Base-by-base conservation (phyloP, 2,329 filamentous ascomycete genomes). In the Hypoxylon sp. region DNA sequence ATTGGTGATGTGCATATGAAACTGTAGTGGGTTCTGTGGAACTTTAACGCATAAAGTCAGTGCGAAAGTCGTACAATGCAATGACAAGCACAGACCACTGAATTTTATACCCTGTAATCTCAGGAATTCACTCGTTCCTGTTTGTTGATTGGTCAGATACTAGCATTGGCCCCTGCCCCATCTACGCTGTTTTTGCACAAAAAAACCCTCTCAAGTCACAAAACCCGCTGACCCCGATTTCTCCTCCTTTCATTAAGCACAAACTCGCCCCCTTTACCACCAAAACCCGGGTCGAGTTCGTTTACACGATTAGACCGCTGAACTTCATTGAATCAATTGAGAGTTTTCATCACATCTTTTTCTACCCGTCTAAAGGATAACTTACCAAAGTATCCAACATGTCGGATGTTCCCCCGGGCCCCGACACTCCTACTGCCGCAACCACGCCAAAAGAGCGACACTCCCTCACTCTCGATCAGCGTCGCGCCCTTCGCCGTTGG, bases 381-480 rank as follows among this genome's bases (percentile, higher is more conserved):
- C 33, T 17, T 52, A 46, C 4, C 39, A n/a, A 24, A 37, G 10
- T 35, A 13, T 26, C 19, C 14, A 50, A 56, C 6, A 77, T 77
- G 75, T 75, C 71, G 63, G 73, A 76, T 67, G 71, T 76, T 59
- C 65, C 74, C 62, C 67, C 74, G 35, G 62, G 55, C 37, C 72
- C 63, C 42, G 67, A 70, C 67, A 59, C 69, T 14, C 67, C 73
- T 9, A 70, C 72, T 33, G 48, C 39, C 54, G 53, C 51, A 64
- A 75, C 67, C 37, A 73, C 76, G 3, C 68, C 77, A 53, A 83
- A 81, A 68, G 87, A 89, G 77, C 86, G 87, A 9, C 86, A 89
- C 72, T 89, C 87, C 1, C 79, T 90, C 58, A 89, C 87, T 22
- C 86, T 90, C 65, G 87, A 90, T 74, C 87, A 90, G 77, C 87